Evolutionary conservation across 352 stramenopile species (phyloP).

Genomic region (Globisporangium perplexum): DNA sequence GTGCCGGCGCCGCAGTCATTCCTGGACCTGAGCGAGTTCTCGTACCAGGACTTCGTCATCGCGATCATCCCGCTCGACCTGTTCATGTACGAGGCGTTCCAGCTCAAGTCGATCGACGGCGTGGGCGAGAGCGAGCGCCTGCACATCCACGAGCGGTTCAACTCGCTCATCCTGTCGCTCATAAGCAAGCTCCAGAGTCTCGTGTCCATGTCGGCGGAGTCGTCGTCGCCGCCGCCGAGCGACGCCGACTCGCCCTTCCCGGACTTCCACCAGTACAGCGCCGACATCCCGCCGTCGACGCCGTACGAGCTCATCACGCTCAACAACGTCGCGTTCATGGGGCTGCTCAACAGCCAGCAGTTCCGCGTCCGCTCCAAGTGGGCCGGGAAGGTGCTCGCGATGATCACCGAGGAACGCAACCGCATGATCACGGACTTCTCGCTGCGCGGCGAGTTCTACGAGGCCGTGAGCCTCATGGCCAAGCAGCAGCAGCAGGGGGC

Average conservation of each 20-base stretch:
- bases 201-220: constrained; percentile 26
- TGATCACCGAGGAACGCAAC: constrained; percentile 56
- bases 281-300: constrained; percentile 37
- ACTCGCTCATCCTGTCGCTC: constrained; percentile 28
- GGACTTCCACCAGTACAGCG: constrained; percentile 34
- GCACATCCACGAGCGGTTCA: constrained; percentile 35
- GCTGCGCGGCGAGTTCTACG: constrained; percentile 31
- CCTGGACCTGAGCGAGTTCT: constrained; percentile 31
- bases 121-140: constrained; percentile 30
- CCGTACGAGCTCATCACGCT: constrained; percentile 51
- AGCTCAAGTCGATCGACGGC: constrained; percentile 39
- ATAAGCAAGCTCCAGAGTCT: constrained; percentile 36
- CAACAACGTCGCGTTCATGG: constrained; percentile 43
- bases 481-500: constrained; percentile 30
- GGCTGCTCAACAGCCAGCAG: constrained; percentile 42
- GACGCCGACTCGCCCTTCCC: constrained; percentile 13
- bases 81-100: constrained; percentile 58
- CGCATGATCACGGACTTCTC: constrained; percentile 40
- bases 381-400: constrained; percentile 36
- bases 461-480: constrained; percentile 25
- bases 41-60: constrained; percentile 49
- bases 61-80: constrained; percentile 39
- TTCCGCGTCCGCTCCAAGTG: constrained; percentile 36
- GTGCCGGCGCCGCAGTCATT: constrained; percentile 7
- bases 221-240: constrained; percentile 15